Percentiles rank a stretch among this genome's conserved stretches.
phyloP scores from a whole-genome alignment of 1,139 yeast species.

The Komagataea norvegica region DNA sequence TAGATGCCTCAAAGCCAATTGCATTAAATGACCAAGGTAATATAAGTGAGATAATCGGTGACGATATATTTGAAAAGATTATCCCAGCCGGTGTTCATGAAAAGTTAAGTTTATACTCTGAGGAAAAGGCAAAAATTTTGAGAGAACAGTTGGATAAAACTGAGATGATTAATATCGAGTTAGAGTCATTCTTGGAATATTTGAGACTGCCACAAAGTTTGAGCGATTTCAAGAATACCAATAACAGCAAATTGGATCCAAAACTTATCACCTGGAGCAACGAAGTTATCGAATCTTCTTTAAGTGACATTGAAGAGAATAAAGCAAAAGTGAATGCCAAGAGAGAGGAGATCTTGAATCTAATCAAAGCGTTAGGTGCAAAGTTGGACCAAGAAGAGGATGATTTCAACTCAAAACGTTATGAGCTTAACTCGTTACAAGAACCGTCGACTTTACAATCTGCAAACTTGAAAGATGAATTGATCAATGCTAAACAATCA shows the following conservation, averaged over 20 bases:
- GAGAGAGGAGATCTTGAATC: constrained; percentile 40
- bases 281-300: constrained; percentile 24
- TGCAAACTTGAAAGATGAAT: constrained; percentile 41
- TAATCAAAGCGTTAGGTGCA: constrained; percentile 39
- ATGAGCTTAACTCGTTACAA: constrained; percentile 33
- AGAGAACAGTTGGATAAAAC: constrained; percentile 71
- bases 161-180: constrained; percentile 77
- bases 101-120: constrained; percentile 80
- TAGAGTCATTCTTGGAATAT: constrained; percentile 72
- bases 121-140: constrained; percentile 75
- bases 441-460: constrained; percentile 33
- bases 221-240: constrained; percentile 42
- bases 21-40: constrained; percentile 48
- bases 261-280: constrained; percentile 25
- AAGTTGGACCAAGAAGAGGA: constrained; percentile 34
- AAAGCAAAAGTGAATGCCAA: constrained; percentile 24
- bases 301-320: constrained; percentile 28
- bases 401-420: constrained; percentile 30
- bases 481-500: constrained; percentile 56
- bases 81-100: constrained; percentile 88
- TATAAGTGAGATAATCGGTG: constrained; percentile 44
- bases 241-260: constrained; percentile 27
- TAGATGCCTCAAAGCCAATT: constrained; percentile 73
- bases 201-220: constrained; percentile 70
- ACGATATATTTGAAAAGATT: constrained; percentile 67